Evolutionary conservation across 2,329 filamentous ascomycete genomes (phyloP).

Genomic region (Fusarium tanahbumbuense): DNA sequence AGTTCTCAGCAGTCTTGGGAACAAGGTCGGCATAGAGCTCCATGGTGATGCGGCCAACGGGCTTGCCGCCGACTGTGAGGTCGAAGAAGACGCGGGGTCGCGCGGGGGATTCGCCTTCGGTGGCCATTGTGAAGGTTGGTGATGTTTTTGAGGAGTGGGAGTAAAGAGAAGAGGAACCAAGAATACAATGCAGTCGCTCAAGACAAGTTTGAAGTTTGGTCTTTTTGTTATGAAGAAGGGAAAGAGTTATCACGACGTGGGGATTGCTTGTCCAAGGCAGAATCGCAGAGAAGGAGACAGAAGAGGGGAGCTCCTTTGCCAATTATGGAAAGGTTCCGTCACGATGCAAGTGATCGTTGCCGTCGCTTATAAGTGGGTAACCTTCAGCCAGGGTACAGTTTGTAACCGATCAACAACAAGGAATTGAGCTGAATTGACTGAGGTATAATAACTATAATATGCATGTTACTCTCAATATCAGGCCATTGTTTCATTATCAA

Average conservation of each 20-base stretch:
- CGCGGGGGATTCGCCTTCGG: slow-evolving; percentile 59
- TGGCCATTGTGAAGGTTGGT: slow-evolving; percentile 51
- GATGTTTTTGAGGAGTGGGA: not conserved
- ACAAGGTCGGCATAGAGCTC: slow-evolving; percentile 83
- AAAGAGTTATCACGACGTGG: slow-evolving; percentile 14
- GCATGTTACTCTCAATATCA: not conserved
- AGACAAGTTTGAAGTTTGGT: slow-evolving; percentile 4
- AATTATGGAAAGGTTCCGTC: slow-evolving; percentile 36
- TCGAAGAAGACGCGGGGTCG: slow-evolving; percentile 93
- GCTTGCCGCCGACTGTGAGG: slow-evolving; percentile 80
- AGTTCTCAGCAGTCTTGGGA: slow-evolving; percentile 96
- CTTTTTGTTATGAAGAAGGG: slow-evolving; percentile 12
- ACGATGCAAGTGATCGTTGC: slow-evolving; percentile 39
- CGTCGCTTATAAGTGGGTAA: slow-evolving; percentile 41
- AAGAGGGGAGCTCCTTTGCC: slow-evolving; percentile 41
- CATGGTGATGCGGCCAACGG: slow-evolving; percentile 83
- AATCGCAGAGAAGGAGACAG: slow-evolving; percentile 39
- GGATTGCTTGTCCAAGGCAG: slow-evolving; percentile 12
- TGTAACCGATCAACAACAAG: not conserved
- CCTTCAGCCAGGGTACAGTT: not conserved
- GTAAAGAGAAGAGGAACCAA: not conserved
- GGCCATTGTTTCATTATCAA: not conserved
- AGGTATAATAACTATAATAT: not conserved
- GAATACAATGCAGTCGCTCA: not conserved
- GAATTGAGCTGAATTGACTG: not conserved